Percentiles rank a stretch among this genome's conserved stretches.
phyloP scores from a whole-genome alignment of 129 eudicot species.

The Pittosporum tobira region DNA sequence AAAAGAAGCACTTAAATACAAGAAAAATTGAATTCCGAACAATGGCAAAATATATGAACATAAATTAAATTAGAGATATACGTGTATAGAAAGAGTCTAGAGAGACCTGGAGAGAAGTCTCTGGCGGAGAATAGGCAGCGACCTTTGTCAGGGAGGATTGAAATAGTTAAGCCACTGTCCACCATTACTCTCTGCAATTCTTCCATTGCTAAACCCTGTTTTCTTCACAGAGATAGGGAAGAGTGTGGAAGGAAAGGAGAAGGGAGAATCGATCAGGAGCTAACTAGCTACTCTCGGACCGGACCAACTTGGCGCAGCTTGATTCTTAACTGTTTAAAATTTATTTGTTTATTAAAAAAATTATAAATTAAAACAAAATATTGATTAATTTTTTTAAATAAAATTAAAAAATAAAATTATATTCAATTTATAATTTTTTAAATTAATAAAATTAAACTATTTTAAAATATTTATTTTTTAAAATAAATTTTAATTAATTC shows the following conservation, averaged over 20 bases:
- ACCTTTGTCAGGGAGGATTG: slow-evolving; percentile 54
- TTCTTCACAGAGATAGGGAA: too few species aligned
- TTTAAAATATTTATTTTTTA: too few species aligned
- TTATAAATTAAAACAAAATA: too few species aligned
- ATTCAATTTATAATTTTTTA: background rate
- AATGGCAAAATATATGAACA: background rate
- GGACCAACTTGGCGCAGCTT: too few species aligned
- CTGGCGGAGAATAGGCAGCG: slow-evolving; percentile 73
- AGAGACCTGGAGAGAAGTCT: slow-evolving; percentile 73
- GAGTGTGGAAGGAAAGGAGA: background rate
- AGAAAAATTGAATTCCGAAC: too few species aligned
- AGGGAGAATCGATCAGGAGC: background rate
- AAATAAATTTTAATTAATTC: too few species aligned
- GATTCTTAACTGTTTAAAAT: too few species aligned
- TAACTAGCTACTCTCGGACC: too few species aligned
- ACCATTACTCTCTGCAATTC: slow-evolving; percentile 35
- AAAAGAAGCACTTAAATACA: too few species aligned
- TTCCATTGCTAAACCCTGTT: slow-evolving; percentile 32
- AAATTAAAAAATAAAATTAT: too few species aligned
- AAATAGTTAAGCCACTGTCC: slow-evolving; percentile 32
- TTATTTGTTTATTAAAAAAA: too few species aligned
- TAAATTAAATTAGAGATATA: background rate
- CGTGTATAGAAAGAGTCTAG: slow-evolving; percentile 5
- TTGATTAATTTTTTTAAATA: too few species aligned
- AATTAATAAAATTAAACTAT: background rate